Evolutionary conservation across 192 early-diverging fungal genomes (phyloP), one percentile per base, ranked within the genome.

Genomic region (Funneliformis geosporum): DNA sequence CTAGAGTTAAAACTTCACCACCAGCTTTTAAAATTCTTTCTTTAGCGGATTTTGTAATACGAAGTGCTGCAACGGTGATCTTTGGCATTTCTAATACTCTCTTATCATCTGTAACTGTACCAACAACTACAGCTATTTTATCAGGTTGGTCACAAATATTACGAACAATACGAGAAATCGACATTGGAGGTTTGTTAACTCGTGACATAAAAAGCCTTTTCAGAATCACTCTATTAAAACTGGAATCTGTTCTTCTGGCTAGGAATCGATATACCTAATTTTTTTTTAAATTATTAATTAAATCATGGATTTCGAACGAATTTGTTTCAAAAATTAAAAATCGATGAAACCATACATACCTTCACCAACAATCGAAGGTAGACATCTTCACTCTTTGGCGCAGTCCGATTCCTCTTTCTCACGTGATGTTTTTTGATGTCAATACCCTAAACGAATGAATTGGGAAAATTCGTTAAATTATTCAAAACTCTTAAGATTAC

Each of bases 401-500:
- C 94, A 80, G 89, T 85, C 84, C 97, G 90, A 88, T 92, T 90
- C 77, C 88, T 92, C 88, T 95, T 98, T 95, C 95, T 97, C 84
- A 94, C 94, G 94, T 99, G 98, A 92, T 99, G 96, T 87, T 97
- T 96, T 88, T 94, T 93, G 84, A 96, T 93, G 92, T 99, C 97
- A 90, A 98, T 96, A 97, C 97, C 97, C 98, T 96, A 88, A 64
- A 76, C 16, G 47, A 38, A 46, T 16, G 50, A 55, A 55, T 21
- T 55, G 33, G 33, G 33, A 33, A 2, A 33, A 33, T 33, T 33
- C 33, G 33, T 33, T 33, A 33, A 33, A 33, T 33, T 33, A 33
- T 33, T 33, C 33, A 33, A 33, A 33, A 50, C 14, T 50, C 16
- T 21, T 55, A 21, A 6, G 16, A 5, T 18, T 55, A 55, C 2